Conservation (phyloP, 2,329 filamentous ascomycete genomes). For the Pleomassaria siparia region DNA sequence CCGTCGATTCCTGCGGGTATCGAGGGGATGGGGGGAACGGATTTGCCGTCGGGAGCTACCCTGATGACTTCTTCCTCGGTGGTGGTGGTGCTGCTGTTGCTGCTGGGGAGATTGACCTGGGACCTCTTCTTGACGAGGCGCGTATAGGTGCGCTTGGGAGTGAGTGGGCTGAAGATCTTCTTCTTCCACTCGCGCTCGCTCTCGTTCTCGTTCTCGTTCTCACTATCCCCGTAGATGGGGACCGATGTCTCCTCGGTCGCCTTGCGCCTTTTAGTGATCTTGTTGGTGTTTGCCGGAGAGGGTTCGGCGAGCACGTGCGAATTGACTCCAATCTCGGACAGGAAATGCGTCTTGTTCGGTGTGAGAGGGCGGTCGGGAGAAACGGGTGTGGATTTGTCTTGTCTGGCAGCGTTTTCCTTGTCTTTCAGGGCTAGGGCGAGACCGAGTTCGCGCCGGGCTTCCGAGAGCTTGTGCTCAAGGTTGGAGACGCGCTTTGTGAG, state of each 20-base stretch:
- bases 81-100: too few relatives aligned
- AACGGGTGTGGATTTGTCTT: not conserved
- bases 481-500: constrained; percentile 62
- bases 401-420: not conserved
- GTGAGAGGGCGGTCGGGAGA: not conserved
- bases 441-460: constrained; percentile 57
- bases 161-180: constrained; percentile 6
- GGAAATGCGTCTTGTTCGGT: constrained; percentile 8
- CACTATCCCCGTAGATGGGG: constrained; percentile 23
- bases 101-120: too few relatives aligned
- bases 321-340: constrained; percentile 30
- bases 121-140: constrained; percentile 19
- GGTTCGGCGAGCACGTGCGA: constrained; percentile 22
- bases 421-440: constrained; percentile 45
- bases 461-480: constrained; percentile 59
- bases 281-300: constrained; percentile 23
- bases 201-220: constrained; percentile 9
- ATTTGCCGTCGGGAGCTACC: constrained; percentile 31
- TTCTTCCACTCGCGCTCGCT: constrained; percentile 4
- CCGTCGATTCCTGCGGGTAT: constrained; percentile 27
- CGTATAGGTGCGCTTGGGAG: constrained; percentile 19
- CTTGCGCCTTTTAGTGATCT: constrained; percentile 45
- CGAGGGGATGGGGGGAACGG: constrained; percentile 30
- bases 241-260: constrained; percentile 27
- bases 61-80: constrained; percentile 22